phyloP scores from a whole-genome alignment of 306 rosid species.

The Trifolium fragiferum region DNA sequence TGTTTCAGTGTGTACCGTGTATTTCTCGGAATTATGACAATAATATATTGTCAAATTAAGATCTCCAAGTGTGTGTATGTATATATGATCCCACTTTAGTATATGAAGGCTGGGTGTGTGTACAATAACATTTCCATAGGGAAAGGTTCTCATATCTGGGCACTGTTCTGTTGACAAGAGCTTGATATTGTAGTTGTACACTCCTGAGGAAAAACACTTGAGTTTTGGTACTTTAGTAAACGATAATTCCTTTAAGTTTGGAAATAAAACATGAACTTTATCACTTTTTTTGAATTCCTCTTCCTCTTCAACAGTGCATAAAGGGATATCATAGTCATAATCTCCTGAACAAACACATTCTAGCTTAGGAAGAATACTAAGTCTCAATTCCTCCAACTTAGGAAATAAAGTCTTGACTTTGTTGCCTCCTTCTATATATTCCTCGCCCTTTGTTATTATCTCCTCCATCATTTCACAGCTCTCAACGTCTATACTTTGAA shows the following conservation, averaged over 20 bases:
- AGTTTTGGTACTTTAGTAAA: neutral
- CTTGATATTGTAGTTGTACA: neutral
- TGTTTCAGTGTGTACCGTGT: neutral
- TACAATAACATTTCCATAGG: neutral
- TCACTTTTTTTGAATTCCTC: neutral
- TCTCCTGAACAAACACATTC: slow-evolving; percentile 20
- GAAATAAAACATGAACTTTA: slow-evolving; percentile 15
- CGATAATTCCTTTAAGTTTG: neutral
- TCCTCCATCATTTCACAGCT: neutral
- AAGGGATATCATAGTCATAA: slow-evolving; percentile 17
- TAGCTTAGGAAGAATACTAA: neutral
- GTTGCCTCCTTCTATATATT: neutral
- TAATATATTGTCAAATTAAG: slow-evolving; percentile 19
- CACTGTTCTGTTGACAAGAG: neutral
- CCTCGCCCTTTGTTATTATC: slow-evolving; percentile 20
- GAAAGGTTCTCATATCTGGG: neutral
- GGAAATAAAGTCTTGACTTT: slow-evolving; percentile 29
- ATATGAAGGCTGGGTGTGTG: neutral
- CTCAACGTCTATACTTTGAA: neutral
- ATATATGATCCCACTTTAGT: accelerated
- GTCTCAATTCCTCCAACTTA: neutral
- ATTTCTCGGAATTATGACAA: neutral
- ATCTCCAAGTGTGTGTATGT: neutral
- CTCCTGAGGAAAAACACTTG: slow-evolving; percentile 24
- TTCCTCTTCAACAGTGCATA: neutral